Conservation (phyloP, 768 basidiomycete genomes). For the Naematelia encephala region DNA sequence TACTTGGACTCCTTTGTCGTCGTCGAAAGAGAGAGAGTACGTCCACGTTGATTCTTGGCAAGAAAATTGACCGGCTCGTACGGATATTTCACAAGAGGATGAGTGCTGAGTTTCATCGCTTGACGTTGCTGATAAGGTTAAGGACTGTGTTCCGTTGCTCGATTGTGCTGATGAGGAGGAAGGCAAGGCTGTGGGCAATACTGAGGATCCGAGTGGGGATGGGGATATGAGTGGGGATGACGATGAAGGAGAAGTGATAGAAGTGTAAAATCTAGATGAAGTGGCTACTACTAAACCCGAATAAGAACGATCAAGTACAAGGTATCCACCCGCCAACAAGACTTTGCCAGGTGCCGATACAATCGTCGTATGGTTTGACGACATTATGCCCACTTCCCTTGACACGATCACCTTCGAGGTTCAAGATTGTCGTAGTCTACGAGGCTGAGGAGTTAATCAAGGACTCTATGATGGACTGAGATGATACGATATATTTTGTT, state of each 20-base stretch:
- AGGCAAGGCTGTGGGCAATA: not conserved
- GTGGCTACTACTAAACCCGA: constrained; percentile 87
- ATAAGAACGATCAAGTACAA: constrained; percentile 83
- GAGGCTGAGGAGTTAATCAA: not conserved
- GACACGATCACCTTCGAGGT: not conserved
- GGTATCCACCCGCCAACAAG: constrained; percentile 90
- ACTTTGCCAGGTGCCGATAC: constrained; percentile 95
- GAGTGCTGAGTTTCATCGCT: constrained; percentile 8
- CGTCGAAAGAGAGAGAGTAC: constrained; percentile 56
- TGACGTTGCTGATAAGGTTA: not conserved
- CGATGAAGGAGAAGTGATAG: not conserved
- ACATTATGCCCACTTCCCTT: not conserved
- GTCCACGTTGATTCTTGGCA: constrained; percentile 64
- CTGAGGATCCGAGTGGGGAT: not conserved
- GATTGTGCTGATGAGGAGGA: not conserved
- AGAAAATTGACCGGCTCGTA: constrained; percentile 88
- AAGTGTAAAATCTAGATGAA: constrained; percentile 79
- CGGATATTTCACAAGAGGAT: constrained; percentile 58
- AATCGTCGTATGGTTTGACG: constrained; percentile 51
- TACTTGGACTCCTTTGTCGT: not conserved
- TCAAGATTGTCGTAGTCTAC: not conserved
- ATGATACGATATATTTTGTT: too few relatives aligned
- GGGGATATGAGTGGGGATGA: not conserved
- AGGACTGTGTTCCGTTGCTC: not conserved
- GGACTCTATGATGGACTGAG: too few relatives aligned